Conservation (phyloP, 768 basidiomycete genomes). For the Suillus lakei region DNA sequence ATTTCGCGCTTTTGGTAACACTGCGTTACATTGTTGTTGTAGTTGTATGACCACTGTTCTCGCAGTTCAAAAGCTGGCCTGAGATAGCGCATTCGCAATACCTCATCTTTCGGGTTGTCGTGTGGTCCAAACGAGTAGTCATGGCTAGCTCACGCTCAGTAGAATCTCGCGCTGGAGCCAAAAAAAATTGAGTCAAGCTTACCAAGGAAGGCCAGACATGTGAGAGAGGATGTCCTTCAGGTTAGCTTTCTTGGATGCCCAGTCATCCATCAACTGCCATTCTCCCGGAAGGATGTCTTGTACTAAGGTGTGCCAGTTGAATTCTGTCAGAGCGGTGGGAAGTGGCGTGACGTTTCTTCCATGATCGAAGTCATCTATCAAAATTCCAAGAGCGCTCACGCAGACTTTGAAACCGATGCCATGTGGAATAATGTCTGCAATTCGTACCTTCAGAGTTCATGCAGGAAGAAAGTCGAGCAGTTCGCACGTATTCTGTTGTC, state of each 20-base stretch:
- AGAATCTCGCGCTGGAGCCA: not conserved
- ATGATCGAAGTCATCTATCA: conserved; percentile 45
- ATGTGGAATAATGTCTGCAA: conserved; percentile 44
- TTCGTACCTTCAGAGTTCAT: not conserved
- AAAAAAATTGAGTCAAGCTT: not conserved
- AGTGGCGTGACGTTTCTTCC: conserved; percentile 40
- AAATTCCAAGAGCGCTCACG: conserved; percentile 42
- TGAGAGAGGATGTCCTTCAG: conserved; percentile 46
- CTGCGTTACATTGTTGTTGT: conserved; percentile 40
- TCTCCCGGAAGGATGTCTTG: conserved; percentile 41
- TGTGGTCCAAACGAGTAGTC: conserved; percentile 34
- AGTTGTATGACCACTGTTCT: conserved; percentile 42
- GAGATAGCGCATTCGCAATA: conserved; percentile 34
- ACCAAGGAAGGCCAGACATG: conserved; percentile 45
- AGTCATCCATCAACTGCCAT: conserved; percentile 48
- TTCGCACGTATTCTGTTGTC: conserved; percentile 38
- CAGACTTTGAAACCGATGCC: conserved; percentile 45
- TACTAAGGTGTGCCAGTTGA: conserved; percentile 44
- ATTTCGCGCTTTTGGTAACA: not conserved
- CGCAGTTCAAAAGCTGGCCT: conserved; percentile 40
- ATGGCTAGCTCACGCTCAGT: conserved; percentile 27
- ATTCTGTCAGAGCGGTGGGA: conserved; percentile 30
- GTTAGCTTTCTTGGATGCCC: conserved; percentile 41
- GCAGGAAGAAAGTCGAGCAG: not conserved
- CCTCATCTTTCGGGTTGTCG: conserved; percentile 31